Conservation (phyloP, 1,139 yeast genomes). For the Magnusiomyces suaveolens region DNA sequence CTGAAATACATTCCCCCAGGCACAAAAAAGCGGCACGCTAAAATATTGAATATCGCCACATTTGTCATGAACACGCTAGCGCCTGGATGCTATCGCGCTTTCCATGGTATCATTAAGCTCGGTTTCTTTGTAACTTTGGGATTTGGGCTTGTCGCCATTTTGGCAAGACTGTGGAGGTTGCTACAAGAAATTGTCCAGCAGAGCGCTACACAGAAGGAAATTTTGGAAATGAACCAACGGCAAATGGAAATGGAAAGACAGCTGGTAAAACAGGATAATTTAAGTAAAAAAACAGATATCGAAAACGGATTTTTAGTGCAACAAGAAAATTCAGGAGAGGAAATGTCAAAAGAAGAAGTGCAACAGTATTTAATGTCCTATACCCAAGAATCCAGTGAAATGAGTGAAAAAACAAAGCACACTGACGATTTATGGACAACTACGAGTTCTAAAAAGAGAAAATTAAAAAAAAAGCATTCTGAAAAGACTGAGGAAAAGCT, state of each 20-base stretch:
- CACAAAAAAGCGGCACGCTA: neutral
- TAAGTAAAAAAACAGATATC: too few species aligned
- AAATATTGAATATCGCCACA: neutral
- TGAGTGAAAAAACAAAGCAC: neutral
- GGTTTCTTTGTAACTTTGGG: conserved; percentile 3
- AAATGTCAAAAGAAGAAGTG: neutral
- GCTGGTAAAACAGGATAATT: neutral
- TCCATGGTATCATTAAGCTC: neutral
- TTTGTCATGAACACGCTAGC: neutral
- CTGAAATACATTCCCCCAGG: conserved; percentile 2
- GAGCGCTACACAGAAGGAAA: neutral
- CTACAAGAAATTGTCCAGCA: neutral
- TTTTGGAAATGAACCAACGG: neutral
- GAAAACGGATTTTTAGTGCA: too few species aligned
- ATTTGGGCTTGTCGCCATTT: neutral
- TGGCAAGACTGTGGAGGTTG: neutral
- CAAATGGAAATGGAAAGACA: too few species aligned
- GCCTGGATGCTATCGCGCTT: conserved; percentile 1
- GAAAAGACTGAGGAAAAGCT: too few species aligned
- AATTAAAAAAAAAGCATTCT: too few species aligned
- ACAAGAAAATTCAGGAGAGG: too few species aligned
- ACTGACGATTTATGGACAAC: neutral
- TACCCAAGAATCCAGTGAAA: neutral
- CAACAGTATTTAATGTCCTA: neutral
- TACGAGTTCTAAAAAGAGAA: neutral